These are phyloP conservation scores for Vigna unguiculata DNA, from an alignment of 306 rosid species.

Conservation along the genomic window DNA sequence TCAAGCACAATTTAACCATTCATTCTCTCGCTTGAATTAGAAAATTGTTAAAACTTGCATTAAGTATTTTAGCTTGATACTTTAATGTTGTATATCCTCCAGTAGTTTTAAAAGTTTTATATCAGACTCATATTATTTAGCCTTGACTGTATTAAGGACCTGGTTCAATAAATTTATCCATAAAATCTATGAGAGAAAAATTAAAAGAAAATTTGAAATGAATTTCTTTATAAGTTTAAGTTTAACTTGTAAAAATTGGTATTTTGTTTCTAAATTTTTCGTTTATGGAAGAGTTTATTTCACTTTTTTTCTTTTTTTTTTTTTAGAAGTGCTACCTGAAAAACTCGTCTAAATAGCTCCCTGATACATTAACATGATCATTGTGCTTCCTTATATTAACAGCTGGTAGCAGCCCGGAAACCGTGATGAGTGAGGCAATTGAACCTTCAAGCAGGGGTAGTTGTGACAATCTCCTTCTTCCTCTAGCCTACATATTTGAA, in stretches of 20 bases:
- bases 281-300: no score
- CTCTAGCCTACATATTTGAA: background rate
- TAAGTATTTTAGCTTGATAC: background rate
- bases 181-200: no score
- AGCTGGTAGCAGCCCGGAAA: background rate
- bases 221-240: no score
- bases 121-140: background rate
- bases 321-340: no score
- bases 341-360: background rate
- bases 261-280: no score
- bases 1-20: background rate
- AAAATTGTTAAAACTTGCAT: no score
- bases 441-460: constrained; percentile 21
- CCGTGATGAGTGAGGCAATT: background rate
- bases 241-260: no score
- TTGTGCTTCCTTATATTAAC: constrained; percentile 16
- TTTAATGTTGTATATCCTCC: background rate
- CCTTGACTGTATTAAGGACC: background rate
- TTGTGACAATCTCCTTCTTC: constrained; percentile 24
- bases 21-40: background rate
- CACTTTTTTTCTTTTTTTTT: no score
- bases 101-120: no score
- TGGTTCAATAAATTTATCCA: no score
- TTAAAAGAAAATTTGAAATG: no score
- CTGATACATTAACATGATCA: background rate